These are phyloP conservation scores for Yamadazyma epiphylla DNA, from an alignment of 1,139 yeast species.

Conservation along the genomic window DNA sequence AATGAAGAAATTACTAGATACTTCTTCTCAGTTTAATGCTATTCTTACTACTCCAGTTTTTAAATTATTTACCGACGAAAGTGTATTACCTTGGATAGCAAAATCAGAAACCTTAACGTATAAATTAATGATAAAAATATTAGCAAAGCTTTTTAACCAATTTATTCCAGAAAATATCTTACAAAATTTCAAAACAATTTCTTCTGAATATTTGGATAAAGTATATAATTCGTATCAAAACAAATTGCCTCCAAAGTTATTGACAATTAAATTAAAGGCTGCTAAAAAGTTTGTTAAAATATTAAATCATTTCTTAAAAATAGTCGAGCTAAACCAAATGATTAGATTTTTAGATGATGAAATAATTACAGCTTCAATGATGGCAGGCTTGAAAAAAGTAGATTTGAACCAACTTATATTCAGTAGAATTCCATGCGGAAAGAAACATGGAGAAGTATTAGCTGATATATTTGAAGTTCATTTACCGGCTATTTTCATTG, in stretches of 20 bases:
- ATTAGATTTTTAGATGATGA: slow-evolving; percentile 14
- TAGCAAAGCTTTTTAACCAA: slow-evolving; percentile 66
- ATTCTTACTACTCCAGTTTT: slow-evolving; percentile 65
- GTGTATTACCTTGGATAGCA: slow-evolving; percentile 57
- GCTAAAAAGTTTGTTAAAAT: slow-evolving; percentile 58
- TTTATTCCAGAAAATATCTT: slow-evolving; percentile 57
- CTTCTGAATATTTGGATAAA: slow-evolving; percentile 38
- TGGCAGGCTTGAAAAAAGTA: slow-evolving; percentile 1
- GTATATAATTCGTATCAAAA: slow-evolving; percentile 31
- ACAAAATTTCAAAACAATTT: slow-evolving; percentile 43
- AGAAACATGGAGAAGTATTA: not conserved
- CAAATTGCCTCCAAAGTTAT: slow-evolving; percentile 50
- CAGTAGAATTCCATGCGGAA: not conserved
- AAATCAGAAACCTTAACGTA: slow-evolving; percentile 65
- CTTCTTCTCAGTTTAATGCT: slow-evolving; percentile 53
- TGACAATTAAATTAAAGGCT: slow-evolving; percentile 48
- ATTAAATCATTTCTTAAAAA: slow-evolving; percentile 54
- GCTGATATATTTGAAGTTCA: too few species aligned
- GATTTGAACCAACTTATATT: not conserved
- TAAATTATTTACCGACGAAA: slow-evolving; percentile 51
- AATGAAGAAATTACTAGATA: slow-evolving; percentile 53
- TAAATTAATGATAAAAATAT: slow-evolving; percentile 55
- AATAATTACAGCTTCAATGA: not conserved
- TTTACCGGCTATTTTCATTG: too few species aligned
- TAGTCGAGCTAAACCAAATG: slow-evolving; percentile 51